Base-by-base conservation (phyloP, 306 rosid species). In the Dalbergia oliveri region DNA sequence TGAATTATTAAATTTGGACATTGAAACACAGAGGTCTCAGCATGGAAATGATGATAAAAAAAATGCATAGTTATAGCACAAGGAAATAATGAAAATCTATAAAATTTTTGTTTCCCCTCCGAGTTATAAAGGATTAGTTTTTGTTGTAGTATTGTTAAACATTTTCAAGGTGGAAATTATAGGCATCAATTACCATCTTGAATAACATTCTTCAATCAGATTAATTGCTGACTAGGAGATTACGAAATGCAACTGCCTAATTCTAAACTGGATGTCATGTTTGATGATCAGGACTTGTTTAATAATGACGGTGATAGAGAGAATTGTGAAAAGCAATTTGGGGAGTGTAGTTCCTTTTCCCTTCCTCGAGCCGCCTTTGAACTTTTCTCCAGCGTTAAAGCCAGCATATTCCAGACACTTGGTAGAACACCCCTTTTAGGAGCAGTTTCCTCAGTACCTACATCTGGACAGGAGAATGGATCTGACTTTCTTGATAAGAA, bases 351-450 rank as follows among this genome's bases (percentile, higher is more conserved):
- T 82, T 81, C 89, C 71, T 88, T 80, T 87, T 84, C 84, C 85
- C 84, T 93, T 87, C 89, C 98, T 62, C 97, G 61, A 83, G 93
- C 90, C 8, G 90, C 97, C 83, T 79, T 91, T 56, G 91, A 88
- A 82, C 87, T 91, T 83, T 88, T 91, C 88, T 84, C 88, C 49
- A 91, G 79, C 86, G 50, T 93, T 19, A 89, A 87, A 79, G 77
- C 77, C 54, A 81, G 88, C 81, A 85, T 96, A 65, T 82, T 89
- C 76, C 91, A 92, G 60, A 80, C 89, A 47, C 51, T 87, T 79
- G 85, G 87, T 67, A 87, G 84, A 78, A 75, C 81, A 72, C 76
- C 87, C 65, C 73, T 80, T 67, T 60, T 89, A 50, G 82, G 72
- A 74, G 86, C 91, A 73, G 79, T 82, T 73, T 85, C 89, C 49